These are phyloP conservation scores for Niveomyces coronatus DNA, from an alignment of 2,329 filamentous ascomycete genomes.

Conservation along the genomic window DNA sequence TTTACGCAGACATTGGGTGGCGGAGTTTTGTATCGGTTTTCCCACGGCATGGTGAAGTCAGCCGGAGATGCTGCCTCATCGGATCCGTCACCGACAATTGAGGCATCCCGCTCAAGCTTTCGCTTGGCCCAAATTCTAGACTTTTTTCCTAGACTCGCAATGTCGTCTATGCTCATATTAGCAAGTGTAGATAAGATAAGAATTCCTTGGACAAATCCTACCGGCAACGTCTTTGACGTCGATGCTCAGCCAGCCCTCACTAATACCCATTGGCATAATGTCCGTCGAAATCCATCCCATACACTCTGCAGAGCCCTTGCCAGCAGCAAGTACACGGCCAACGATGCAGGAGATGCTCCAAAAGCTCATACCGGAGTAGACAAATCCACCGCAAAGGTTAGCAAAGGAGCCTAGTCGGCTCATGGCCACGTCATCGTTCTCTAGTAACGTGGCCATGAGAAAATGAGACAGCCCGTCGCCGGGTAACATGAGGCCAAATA, in stretches of 20 bases:
- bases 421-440: constrained; percentile 52
- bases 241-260: constrained; percentile 50
- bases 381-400: constrained; percentile 53
- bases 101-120: constrained; percentile 48
- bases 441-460: constrained; percentile 54
- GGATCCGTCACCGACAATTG: constrained; percentile 48
- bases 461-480: constrained; percentile 53
- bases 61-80: constrained; percentile 44
- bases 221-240: constrained; percentile 43
- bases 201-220: constrained; percentile 20
- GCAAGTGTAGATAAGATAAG: background rate
- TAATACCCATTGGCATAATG: constrained; percentile 39
- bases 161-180: constrained; percentile 30
- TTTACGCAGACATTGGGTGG: constrained; percentile 38
- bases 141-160: constrained; percentile 40
- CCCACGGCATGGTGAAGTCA: constrained; percentile 52
- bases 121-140: constrained; percentile 53
- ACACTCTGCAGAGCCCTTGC: constrained; percentile 51
- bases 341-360: constrained; percentile 59
- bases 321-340: constrained; percentile 53
- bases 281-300: constrained; percentile 60
- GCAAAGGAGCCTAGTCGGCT: constrained; percentile 48
- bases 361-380: constrained; percentile 54
- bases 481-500: constrained; percentile 54
- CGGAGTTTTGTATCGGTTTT: constrained; percentile 40